Evolutionary conservation across 768 basidiomycete species (phyloP).

Genomic region (Boletus tylopilopsis): DNA sequence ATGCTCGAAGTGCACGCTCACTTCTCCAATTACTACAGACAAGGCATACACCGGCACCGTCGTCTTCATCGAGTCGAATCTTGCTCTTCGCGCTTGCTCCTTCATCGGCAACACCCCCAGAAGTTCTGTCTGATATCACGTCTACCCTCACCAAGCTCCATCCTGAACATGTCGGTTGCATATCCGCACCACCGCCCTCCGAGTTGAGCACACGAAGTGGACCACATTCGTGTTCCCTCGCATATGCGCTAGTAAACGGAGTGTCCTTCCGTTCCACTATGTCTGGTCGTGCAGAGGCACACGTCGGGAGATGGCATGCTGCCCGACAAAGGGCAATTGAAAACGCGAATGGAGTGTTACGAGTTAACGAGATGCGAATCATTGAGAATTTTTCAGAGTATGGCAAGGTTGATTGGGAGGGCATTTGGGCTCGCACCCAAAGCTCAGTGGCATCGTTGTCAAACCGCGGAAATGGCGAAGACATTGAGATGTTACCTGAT

Average conservation of each 20-base stretch:
- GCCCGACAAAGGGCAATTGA: slow-evolving; percentile 32
- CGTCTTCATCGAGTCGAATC: background rate
- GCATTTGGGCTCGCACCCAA: slow-evolving; percentile 42
- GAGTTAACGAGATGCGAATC: background rate
- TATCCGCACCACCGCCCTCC: slow-evolving; percentile 49
- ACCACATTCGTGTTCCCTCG: slow-evolving; percentile 53
- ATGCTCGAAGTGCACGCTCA: slow-evolving; percentile 18
- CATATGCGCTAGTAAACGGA: slow-evolving; percentile 43
- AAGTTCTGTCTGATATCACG: slow-evolving; percentile 36
- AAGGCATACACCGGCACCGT: background rate
- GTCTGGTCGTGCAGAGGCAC: slow-evolving; percentile 50
- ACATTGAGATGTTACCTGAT: slow-evolving; percentile 30
- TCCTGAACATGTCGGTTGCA: slow-evolving; percentile 52
- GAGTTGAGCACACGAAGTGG: slow-evolving; percentile 11
- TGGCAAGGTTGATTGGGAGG: slow-evolving; percentile 44
- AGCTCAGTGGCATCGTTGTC: background rate
- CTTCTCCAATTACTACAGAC: slow-evolving; percentile 9
- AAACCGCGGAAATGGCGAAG: background rate
- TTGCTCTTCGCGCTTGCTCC: slow-evolving; percentile 28
- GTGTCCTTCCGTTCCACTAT: slow-evolving; percentile 61
- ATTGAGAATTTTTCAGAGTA: slow-evolving; percentile 2
- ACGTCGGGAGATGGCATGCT: slow-evolving; percentile 74
- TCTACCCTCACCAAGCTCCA: slow-evolving; percentile 39
- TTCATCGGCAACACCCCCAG: slow-evolving; percentile 19
- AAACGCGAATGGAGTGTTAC: background rate